These are phyloP conservation scores for Dactylellina sp. DNA, from an alignment of 2,329 filamentous ascomycete species.

Conservation along the genomic window DNA sequence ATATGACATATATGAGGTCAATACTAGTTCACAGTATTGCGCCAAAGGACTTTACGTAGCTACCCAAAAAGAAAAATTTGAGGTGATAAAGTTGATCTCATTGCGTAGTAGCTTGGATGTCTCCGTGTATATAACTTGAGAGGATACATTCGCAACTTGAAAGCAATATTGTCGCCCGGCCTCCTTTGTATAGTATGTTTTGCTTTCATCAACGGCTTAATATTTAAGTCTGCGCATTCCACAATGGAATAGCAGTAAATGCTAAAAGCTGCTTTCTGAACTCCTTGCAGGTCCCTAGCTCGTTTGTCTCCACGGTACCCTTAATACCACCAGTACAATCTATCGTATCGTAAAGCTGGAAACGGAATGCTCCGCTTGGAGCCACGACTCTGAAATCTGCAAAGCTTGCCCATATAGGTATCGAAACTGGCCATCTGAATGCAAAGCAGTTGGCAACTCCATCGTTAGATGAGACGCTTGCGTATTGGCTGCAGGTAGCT, in stretches of 20 bases:
- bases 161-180: too few species aligned
- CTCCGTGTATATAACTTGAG: too few species aligned
- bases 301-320: constrained; percentile 28
- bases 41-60: too few species aligned
- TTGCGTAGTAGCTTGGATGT: too few species aligned
- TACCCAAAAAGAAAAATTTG: too few species aligned
- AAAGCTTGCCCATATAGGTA: constrained; percentile 28
- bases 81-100: too few species aligned
- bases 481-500: constrained; percentile 7
- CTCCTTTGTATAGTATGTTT: too few species aligned
- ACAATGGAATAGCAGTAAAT: constrained; percentile 40
- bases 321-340: constrained; percentile 35
- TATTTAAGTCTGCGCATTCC: constrained; percentile 43
- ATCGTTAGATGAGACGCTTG: constrained; percentile 18
- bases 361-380: constrained; percentile 47
- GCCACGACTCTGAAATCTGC: constrained; percentile 24
- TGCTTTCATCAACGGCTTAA: too few species aligned
- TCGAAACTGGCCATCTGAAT: constrained; percentile 40
- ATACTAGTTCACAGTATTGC: too few species aligned
- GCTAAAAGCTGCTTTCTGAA: constrained; percentile 41
- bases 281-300: constrained; percentile 48
- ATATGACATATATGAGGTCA: too few species aligned
- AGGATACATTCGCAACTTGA: too few species aligned
- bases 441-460: constrained; percentile 40
- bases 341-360: constrained; percentile 38